Conservation (phyloP, 208 protist genomes). For the Angomonas ambiguus region DNA sequence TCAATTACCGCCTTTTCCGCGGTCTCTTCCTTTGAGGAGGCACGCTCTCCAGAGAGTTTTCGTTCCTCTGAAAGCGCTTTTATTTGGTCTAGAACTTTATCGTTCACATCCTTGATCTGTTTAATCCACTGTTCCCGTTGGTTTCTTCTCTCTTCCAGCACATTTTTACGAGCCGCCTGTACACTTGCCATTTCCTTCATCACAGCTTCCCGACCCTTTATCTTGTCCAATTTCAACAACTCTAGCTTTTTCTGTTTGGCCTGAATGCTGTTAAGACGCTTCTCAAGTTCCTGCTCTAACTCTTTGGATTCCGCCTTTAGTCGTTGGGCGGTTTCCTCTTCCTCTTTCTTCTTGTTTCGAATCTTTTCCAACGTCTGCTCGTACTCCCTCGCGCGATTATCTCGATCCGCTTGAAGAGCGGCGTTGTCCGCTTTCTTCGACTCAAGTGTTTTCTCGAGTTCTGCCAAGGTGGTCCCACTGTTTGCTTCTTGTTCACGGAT, state of each 20-base stretch:
- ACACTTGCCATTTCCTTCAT: constrained; percentile 65
- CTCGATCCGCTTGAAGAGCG: constrained; percentile 65
- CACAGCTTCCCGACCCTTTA: constrained; percentile 78
- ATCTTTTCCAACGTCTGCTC: constrained; percentile 88
- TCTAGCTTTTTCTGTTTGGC: constrained; percentile 83
- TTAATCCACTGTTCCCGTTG: constrained; percentile 88
- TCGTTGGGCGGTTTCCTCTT: constrained; percentile 60
- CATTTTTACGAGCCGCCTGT: constrained; percentile 65
- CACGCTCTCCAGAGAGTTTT: constrained; percentile 60
- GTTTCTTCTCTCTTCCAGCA: constrained; percentile 64
- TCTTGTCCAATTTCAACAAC: constrained; percentile 80
- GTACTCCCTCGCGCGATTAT: constrained; percentile 73
- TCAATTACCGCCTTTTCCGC: constrained; percentile 65
- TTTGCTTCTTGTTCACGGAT: constrained; percentile 80
- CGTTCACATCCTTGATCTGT: constrained; percentile 87
- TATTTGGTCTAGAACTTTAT: constrained; percentile 78
- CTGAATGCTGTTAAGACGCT: constrained; percentile 63
- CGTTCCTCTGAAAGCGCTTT: constrained; percentile 61
- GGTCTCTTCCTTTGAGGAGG: constrained; percentile 64
- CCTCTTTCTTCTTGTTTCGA: constrained; percentile 85
- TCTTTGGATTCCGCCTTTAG: constrained; percentile 71
- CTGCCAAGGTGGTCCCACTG: constrained; percentile 64
- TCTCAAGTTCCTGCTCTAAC: constrained; percentile 75
- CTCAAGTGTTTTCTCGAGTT: constrained; percentile 74
- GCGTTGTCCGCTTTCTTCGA: constrained; percentile 79